Conservation (phyloP, 1,284 basidiomycete genomes). For the Pterulicium gracile region DNA sequence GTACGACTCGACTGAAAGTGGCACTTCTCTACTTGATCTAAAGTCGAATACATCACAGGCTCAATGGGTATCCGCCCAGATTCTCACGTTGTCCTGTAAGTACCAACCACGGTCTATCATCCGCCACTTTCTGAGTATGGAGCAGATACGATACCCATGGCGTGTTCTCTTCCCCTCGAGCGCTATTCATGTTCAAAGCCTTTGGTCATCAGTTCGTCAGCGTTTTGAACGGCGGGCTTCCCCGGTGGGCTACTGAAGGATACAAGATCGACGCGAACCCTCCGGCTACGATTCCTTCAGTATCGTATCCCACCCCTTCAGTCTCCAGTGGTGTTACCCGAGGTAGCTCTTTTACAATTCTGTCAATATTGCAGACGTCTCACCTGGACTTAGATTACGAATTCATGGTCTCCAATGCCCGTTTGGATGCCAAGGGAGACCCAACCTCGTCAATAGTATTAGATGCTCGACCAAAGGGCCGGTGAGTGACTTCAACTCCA, state of each 20-base stretch:
- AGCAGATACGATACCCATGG: constrained; percentile 78
- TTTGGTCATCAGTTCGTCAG: constrained; percentile 82
- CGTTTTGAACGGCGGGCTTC: constrained; percentile 83
- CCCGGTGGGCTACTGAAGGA: constrained; percentile 72
- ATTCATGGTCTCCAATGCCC: constrained; percentile 70
- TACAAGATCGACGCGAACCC: constrained; percentile 47
- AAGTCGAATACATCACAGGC: constrained; percentile 28
- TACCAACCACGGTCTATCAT: constrained; percentile 9
- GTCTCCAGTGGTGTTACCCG: constrained; percentile 42
- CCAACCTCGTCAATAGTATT: constrained; percentile 57
- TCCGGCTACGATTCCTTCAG: constrained; percentile 14
- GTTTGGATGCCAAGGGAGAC: constrained; percentile 30
- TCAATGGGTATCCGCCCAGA: constrained; percentile 63
- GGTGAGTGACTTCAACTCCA: constrained; percentile 33
- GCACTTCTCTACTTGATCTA: neutral
- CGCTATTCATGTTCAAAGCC: constrained; percentile 85
- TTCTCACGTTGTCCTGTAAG: constrained; percentile 77
- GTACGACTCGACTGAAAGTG: no score
- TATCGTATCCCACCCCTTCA: constrained; percentile 43
- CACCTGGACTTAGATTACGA: constrained; percentile 56
- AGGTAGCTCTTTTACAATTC: constrained; percentile 34
- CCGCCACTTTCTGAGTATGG: constrained; percentile 7
- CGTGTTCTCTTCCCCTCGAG: constrained; percentile 84
- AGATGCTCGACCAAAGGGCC: constrained; percentile 74
- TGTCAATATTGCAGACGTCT: constrained; percentile 12